Conservation (phyloP, 2,329 filamentous ascomycete species). For the Aspergillus texensis region DNA sequence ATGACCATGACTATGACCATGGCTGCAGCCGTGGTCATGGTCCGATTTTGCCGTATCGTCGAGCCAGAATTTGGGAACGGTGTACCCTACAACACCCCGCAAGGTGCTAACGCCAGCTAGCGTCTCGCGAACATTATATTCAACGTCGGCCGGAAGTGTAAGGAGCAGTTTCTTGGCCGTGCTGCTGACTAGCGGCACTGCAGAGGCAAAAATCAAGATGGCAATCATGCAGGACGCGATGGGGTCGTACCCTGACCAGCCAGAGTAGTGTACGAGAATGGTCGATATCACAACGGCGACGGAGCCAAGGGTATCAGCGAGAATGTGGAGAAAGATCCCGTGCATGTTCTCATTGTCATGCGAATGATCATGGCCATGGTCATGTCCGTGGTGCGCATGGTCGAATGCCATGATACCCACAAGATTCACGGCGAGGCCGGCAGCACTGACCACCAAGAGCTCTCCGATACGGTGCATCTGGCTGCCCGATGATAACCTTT, state of each 20-base stretch:
- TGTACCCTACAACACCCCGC: slow-evolving; percentile 81
- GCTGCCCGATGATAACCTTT: slow-evolving; percentile 80
- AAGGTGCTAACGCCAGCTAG: slow-evolving; percentile 81
- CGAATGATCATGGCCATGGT: slow-evolving; percentile 49
- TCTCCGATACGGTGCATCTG: slow-evolving; percentile 84
- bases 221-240: slow-evolving; percentile 93
- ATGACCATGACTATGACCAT: slow-evolving; percentile 32
- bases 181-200: slow-evolving; percentile 81
- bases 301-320: slow-evolving; percentile 92
- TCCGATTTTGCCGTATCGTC: slow-evolving; percentile 63
- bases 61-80: slow-evolving; percentile 89
- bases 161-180: slow-evolving; percentile 82
- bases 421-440: slow-evolving; percentile 87
- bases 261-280: slow-evolving; percentile 79
- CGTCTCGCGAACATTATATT: slow-evolving; percentile 85
- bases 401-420: slow-evolving; percentile 87
- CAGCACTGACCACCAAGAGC: slow-evolving; percentile 81
- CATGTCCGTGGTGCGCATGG: slow-evolving; percentile 59
- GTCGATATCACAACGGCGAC: slow-evolving; percentile 94
- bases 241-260: slow-evolving; percentile 94
- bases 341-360: slow-evolving; percentile 98
- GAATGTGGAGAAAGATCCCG: slow-evolving; percentile 92
- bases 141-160: slow-evolving; percentile 78
- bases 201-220: slow-evolving; percentile 87
- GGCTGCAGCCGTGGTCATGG: slow-evolving; percentile 42